Evolutionary conservation across 148 eudicot species (phyloP).

Genomic region (Vaccinium corymbosum): DNA sequence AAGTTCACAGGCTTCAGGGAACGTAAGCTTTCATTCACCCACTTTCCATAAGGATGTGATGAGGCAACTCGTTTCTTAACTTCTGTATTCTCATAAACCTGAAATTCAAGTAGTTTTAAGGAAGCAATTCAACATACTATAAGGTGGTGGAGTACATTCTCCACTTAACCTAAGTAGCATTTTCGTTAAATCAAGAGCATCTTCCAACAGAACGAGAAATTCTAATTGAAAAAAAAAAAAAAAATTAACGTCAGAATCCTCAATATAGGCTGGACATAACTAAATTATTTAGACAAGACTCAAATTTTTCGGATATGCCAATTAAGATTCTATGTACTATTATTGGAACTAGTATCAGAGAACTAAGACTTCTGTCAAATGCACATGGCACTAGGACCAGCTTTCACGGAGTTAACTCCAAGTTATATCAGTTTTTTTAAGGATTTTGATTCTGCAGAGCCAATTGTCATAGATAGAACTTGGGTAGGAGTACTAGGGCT

Average conservation of each 20-base stretch:
- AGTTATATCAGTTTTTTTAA: too few relatives aligned
- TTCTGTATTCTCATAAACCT: constrained; percentile 97
- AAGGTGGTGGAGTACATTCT: background rate
- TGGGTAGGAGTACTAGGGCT: too few relatives aligned
- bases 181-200: background rate
- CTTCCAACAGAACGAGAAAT: background rate
- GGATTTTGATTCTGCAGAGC: too few relatives aligned
- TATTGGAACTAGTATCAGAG: background rate
- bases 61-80: constrained; percentile 90
- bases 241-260: background rate
- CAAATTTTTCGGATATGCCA: background rate
- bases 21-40: constrained; percentile 80
- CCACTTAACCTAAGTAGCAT: background rate
- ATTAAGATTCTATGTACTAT: background rate
- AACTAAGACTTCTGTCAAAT: background rate
- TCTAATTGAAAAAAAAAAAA: background rate
- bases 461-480: too few relatives aligned
- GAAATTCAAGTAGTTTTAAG: constrained; percentile 19
- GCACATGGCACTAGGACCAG: background rate
- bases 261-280: background rate
- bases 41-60: constrained; percentile 78
- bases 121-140: background rate
- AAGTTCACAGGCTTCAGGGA: constrained; percentile 67
- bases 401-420: background rate
- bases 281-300: background rate